Evolutionary conservation across 345 rosid species (phyloP).

Genomic region (Eucalyptus cloeziana): DNA sequence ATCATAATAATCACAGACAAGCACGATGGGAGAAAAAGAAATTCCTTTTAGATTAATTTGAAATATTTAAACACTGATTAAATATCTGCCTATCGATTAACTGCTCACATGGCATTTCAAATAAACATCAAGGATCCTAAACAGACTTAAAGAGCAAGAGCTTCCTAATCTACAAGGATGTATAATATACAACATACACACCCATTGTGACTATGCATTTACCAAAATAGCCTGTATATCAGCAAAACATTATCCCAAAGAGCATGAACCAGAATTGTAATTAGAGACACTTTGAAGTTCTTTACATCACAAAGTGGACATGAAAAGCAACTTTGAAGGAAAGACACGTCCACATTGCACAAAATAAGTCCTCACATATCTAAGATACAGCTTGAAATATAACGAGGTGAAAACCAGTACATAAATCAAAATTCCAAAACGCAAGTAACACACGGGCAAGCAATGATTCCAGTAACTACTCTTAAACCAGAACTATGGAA

Average conservation of each 20-base stretch:
- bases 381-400: not conserved
- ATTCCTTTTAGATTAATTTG: not conserved
- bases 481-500: not conserved
- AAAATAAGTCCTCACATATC: not conserved
- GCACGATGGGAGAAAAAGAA: not conserved
- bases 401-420: not conserved
- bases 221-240: not conserved
- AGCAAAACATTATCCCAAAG: not conserved
- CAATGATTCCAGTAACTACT: not conserved
- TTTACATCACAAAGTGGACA: not conserved
- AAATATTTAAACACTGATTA: not conserved
- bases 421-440: not conserved
- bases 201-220: not conserved
- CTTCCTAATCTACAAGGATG: not conserved
- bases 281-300: not conserved
- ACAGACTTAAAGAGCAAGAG: not conserved
- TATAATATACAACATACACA: not conserved
- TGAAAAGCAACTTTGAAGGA: not conserved
- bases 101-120: not conserved
- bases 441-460: not conserved
- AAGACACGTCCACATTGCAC: not conserved
- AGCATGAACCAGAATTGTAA: not conserved
- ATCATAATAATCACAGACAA: not conserved
- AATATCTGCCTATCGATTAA: not conserved
- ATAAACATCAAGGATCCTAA: not conserved